Conservation (phyloP, 2,329 filamentous ascomycete genomes). For the Sporothrix dimorphospora region DNA sequence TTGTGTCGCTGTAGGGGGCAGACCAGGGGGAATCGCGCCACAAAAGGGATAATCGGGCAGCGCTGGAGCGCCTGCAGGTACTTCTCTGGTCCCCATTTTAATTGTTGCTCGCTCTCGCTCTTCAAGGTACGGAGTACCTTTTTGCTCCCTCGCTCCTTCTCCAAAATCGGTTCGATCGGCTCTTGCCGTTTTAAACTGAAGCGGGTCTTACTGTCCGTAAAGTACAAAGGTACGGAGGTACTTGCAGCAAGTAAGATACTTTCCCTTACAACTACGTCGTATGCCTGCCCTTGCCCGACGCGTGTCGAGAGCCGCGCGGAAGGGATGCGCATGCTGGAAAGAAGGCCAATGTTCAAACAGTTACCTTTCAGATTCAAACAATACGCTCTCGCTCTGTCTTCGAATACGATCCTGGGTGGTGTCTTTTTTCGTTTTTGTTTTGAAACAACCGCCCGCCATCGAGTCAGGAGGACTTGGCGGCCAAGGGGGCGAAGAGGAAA, state of each 20-base stretch:
- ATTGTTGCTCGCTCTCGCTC: neutral
- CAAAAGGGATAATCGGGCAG: constrained; percentile 7
- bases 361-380: neutral
- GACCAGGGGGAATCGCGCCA: neutral
- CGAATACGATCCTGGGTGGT: constrained; percentile 9
- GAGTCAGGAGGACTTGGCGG: constrained; percentile 1
- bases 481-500: neutral
- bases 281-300: neutral
- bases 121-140: neutral
- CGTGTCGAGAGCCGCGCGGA: constrained; percentile 11
- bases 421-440: neutral
- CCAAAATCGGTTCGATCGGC: constrained; percentile 15
- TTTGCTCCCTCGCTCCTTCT: neutral
- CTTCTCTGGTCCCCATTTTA: neutral
- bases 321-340: neutral
- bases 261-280: too few relatives aligned
- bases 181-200: constrained; percentile 15
- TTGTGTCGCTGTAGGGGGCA: neutral
- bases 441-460: constrained; percentile 7
- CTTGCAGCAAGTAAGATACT: constrained; percentile 2
- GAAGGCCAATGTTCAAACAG: neutral
- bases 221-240: neutral
- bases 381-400: neutral
- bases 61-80: constrained; percentile 7
- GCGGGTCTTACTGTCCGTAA: neutral